phyloP scores from a whole-genome alignment of 2,329 filamentous ascomycete genomes.

The Colletotrichum echinochloae region DNA sequence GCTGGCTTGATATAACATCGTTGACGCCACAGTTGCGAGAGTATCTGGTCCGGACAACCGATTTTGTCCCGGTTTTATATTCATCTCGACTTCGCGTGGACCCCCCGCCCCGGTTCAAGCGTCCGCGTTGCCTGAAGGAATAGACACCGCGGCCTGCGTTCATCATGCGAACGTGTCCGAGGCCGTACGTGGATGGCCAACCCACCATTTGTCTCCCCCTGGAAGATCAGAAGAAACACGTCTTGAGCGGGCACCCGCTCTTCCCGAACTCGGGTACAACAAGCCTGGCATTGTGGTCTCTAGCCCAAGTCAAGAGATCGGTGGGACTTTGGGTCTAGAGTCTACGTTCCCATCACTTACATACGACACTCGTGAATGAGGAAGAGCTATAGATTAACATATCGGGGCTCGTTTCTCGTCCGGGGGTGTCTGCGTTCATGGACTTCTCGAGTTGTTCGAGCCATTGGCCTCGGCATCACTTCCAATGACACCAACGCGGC shows the following conservation, averaged over 20 bases:
- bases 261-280: background rate
- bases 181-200: too few species aligned
- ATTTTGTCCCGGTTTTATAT: too few species aligned
- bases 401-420: background rate
- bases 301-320: background rate
- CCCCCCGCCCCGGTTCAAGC: too few species aligned
- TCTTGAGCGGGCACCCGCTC: background rate
- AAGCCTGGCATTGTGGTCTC: background rate
- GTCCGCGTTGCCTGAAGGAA: too few species aligned
- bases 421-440: background rate
- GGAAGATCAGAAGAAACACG: background rate
- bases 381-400: too few species aligned
- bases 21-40: too few species aligned
- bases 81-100: too few species aligned
- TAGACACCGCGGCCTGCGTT: too few species aligned
- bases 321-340: background rate
- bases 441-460: background rate
- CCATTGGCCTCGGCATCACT: background rate
- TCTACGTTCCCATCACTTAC: background rate
- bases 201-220: background rate
- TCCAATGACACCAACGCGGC: background rate
- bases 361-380: background rate
- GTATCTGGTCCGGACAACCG: background rate
- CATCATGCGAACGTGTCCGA: too few species aligned
- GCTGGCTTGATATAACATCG: too few species aligned